Evolutionary conservation across 202 grass and related monocot genomes (phyloP).

Genomic region (Panicum hallii): DNA sequence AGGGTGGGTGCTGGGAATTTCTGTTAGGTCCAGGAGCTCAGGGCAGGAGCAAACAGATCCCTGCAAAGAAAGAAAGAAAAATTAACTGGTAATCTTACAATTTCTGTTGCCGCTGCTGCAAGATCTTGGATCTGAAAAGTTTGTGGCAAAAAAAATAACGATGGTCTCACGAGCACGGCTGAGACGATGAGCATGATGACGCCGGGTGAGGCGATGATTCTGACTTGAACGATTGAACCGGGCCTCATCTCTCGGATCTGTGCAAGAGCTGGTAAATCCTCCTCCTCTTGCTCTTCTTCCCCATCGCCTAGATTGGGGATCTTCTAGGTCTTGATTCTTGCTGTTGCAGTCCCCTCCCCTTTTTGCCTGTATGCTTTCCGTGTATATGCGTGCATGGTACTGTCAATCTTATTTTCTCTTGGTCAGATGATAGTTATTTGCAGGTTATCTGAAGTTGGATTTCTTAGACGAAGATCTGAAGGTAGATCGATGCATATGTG

Average conservation of each 20-base stretch:
- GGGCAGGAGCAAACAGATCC: constrained; percentile 26
- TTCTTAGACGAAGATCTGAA: neutral
- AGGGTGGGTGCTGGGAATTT: neutral
- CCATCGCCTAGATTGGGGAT: constrained; percentile 15
- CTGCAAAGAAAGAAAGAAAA: constrained; percentile 5
- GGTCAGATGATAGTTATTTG: neutral
- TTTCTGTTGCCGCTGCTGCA: constrained; percentile 3
- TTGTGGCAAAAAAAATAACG: neutral
- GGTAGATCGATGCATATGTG: neutral
- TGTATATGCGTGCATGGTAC: neutral
- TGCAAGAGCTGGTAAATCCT: constrained; percentile 44
- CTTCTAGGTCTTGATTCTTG: constrained; percentile 28
- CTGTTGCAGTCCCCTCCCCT: neutral
- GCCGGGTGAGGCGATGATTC: neutral
- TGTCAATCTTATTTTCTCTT: neutral
- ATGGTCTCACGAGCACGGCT: neutral
- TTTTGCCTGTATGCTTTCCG: neutral
- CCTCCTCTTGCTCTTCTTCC: constrained; percentile 36
- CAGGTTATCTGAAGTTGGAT: neutral
- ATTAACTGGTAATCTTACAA: constrained; percentile 17
- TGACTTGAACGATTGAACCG: constrained; percentile 37
- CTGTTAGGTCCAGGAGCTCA: neutral
- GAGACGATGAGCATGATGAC: neutral
- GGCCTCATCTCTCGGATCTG: constrained; percentile 19
- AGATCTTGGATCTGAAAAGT: constrained; percentile 40